A percentile compares a stretch with the other conserved stretches of the same genome.
Conservation (phyloP, 768 basidiomycete species). For the Goffeauzyma gilvescens region DNA sequence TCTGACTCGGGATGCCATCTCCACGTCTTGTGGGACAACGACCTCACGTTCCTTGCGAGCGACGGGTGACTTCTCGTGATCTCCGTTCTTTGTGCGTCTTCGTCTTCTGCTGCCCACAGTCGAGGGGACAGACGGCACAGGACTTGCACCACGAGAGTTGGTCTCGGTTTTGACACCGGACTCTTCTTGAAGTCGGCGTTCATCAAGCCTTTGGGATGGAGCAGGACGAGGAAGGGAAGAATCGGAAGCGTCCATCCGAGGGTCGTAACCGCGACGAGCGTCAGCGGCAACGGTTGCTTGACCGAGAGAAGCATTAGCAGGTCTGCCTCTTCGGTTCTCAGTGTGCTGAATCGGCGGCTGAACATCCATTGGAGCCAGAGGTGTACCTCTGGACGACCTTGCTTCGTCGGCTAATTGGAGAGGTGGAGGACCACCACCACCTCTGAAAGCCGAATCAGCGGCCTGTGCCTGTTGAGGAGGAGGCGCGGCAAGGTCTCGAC, state of each 20-base stretch:
- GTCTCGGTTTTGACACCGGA: not conserved
- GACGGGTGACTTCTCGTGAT: no score
- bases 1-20: constrained; percentile 36
- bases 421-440: constrained; percentile 24
- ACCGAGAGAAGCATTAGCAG: not conserved
- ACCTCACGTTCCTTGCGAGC: no score
- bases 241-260: constrained; percentile 2
- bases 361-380: constrained; percentile 29
- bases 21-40: no score
- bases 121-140: constrained; percentile 13
- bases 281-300: constrained; percentile 8
- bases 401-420: constrained; percentile 24
- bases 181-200: no score
- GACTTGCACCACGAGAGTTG: constrained; percentile 14
- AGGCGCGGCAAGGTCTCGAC: constrained; percentile 24
- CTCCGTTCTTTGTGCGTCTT: no score
- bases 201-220: not conserved
- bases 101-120: constrained; percentile 14
- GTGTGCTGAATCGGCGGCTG: constrained; percentile 10
- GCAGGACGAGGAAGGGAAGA: constrained; percentile 3
- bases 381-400: constrained; percentile 24
- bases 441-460: constrained; percentile 23
- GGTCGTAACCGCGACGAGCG: constrained; percentile 8
- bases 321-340: constrained; percentile 2
- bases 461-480: constrained; percentile 9